These are phyloP conservation scores for Saccharomycopsis capsularis DNA, from an alignment of 805 yeast genomes.

Conservation along the genomic window DNA sequence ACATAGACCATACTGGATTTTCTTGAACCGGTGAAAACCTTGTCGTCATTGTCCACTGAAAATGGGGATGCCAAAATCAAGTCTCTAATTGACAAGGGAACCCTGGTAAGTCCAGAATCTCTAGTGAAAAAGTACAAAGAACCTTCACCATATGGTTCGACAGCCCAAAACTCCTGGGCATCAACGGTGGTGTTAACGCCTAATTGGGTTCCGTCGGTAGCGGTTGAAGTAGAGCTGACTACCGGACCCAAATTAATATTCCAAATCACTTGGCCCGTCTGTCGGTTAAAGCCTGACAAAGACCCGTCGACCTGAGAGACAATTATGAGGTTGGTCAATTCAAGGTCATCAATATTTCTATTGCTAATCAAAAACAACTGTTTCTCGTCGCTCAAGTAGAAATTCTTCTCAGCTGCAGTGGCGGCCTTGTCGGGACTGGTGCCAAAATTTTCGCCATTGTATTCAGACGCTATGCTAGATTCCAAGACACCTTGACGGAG, in stretches of 20 bases:
- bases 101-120: slow-evolving; percentile 63
- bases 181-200: slow-evolving; percentile 20
- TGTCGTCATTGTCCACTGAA: slow-evolving; percentile 68
- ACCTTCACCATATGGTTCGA: slow-evolving; percentile 88
- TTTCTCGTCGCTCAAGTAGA: slow-evolving; percentile 4
- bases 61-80: slow-evolving; percentile 82
- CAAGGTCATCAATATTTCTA: slow-evolving; percentile 13
- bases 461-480: no score
- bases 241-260: slow-evolving; percentile 17
- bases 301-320: slow-evolving; percentile 21
- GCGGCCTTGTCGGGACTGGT: no score
- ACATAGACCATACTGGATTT: slow-evolving; percentile 69
- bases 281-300: slow-evolving; percentile 17
- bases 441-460: no score
- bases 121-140: slow-evolving; percentile 72
- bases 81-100: slow-evolving; percentile 75
- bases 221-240: slow-evolving; percentile 7
- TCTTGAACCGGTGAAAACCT: slow-evolving; percentile 80
- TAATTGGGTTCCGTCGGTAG: no score
- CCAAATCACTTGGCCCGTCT: slow-evolving; percentile 21
- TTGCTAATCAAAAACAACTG: slow-evolving; percentile 16
- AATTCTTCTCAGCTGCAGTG: slow-evolving; percentile 5
- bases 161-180: slow-evolving; percentile 58
- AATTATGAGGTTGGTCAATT: slow-evolving; percentile 17
- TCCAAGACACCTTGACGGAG: no score